A percentile compares a stretch with the other conserved stretches of the same genome.
phyloP scores from a whole-genome alignment of 2,329 filamentous ascomycete species.

The Fusarium fujikuroi region DNA sequence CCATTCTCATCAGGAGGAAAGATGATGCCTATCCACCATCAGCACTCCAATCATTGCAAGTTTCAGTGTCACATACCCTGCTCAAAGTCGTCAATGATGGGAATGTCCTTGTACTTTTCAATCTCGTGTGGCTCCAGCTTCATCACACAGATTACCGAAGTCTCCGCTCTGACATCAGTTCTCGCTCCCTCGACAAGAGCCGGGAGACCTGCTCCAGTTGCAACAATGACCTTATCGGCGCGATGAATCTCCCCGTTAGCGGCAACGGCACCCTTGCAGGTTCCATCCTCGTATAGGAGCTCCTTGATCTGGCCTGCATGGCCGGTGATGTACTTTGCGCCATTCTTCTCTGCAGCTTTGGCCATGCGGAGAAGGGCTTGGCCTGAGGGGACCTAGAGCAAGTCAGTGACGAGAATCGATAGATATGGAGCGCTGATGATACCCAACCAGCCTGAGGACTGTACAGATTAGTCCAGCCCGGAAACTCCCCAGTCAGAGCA shows the following conservation, averaged over 20 bases:
- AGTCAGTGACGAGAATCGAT: background rate
- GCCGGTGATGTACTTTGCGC: conserved; percentile 47
- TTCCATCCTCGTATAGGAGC: conserved; percentile 42
- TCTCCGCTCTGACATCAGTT: conserved; percentile 70
- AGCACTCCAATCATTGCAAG: background rate
- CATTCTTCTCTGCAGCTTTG: conserved; percentile 39
- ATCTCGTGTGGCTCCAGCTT: conserved; percentile 68
- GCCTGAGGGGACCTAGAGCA: conserved; percentile 32
- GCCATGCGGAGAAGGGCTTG: conserved; percentile 49
- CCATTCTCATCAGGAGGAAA: conserved; percentile 62
- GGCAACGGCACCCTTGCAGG: conserved; percentile 60
- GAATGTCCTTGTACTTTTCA: conserved; percentile 57
- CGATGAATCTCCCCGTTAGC: conserved; percentile 57
- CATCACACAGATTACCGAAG: conserved; percentile 72
- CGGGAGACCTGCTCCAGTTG: conserved; percentile 74
- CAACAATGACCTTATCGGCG: conserved; percentile 71
- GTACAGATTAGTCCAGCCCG: conserved; percentile 45
- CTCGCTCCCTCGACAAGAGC: conserved; percentile 68
- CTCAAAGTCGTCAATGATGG: conserved; percentile 48
- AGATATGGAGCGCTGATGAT: background rate
- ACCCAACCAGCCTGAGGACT: conserved; percentile 48
- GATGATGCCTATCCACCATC: conserved; percentile 56
- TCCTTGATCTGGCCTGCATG: conserved; percentile 36
- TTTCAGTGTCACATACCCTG: conserved; percentile 13
- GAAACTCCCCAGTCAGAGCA: conserved; percentile 41